Evolutionary conservation across 495 filamentous ascomycete genomes (phyloP), one percentile per base, ranked within the genome.

Genomic region (Talaromyces wortmannii): DNA sequence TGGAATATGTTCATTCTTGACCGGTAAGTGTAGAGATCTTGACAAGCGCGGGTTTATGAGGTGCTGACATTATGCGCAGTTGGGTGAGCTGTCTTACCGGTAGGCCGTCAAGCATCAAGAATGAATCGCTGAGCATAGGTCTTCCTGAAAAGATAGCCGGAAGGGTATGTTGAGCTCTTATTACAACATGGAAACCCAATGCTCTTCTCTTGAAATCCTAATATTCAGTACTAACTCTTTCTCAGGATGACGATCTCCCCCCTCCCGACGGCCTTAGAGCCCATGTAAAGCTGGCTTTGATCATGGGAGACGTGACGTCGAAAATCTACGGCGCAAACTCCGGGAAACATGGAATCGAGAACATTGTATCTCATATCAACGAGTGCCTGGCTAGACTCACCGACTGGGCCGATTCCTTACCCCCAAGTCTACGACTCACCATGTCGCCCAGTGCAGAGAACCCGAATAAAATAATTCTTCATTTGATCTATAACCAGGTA

Each of bases 1-100:
- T 77, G 73, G 73, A 75, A 68, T 7, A 59, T 74, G 12, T 75
- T 70, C 46, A 66, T 68, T 17, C 48, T 77, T 12, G 73, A 77
- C 46, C 59, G 71, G 63, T 75, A 56, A 57, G 63, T n/a, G 2
- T 23, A 23, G 23, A 23, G 23, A 23, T 23, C 23, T 23, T 23
- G 23, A 23, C 23, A 23, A 23, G 23, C 23, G 23, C 23, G 23
- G 23, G 23, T 23, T 4, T 23, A 23, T 4, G 23, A 23, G 23
- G 4, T 23, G 15, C 17, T 57, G 45, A 43, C 53, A 56, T n/a
- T 55, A 30, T 42, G 17, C 33, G 40, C 33, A 74, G 71, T 15
- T 73, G 66, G 65, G 36, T 75, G 53, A 69, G 70, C 56, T 74
- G 71, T 49, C 55, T 77, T 3, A 62, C 72, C 63, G 73, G 73